These are phyloP conservation scores for Aspergillus awamori DNA, from an alignment of 2,329 filamentous ascomycete species.

Conservation along the genomic window DNA sequence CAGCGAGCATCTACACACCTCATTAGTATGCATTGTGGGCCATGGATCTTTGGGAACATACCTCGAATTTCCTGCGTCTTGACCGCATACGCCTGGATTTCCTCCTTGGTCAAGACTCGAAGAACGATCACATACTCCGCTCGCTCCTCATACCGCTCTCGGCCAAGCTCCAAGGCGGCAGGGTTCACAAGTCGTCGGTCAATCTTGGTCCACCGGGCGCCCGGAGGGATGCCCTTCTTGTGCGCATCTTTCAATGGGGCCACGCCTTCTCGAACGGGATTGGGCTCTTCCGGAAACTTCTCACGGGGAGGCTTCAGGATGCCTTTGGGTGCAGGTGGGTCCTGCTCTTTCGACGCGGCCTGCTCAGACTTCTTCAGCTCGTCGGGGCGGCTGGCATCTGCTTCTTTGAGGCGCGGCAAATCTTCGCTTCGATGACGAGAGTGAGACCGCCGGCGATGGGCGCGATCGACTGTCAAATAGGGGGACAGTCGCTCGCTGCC, in stretches of 20 bases:
- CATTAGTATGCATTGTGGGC: slow-evolving; percentile 16
- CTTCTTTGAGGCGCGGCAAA: slow-evolving; percentile 15
- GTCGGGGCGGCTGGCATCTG: slow-evolving; percentile 25
- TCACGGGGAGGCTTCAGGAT: slow-evolving; percentile 82
- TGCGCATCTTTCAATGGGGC: slow-evolving; percentile 89
- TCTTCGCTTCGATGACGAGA: slow-evolving; percentile 28
- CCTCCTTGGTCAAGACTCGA: slow-evolving; percentile 80
- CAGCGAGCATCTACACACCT: slow-evolving; percentile 38
- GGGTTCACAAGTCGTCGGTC: slow-evolving; percentile 86
- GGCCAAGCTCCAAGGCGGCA: slow-evolving; percentile 79
- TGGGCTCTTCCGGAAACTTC: slow-evolving; percentile 83
- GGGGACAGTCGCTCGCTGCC: slow-evolving; percentile 22
- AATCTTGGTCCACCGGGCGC: slow-evolving; percentile 92
- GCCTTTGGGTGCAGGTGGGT: slow-evolving; percentile 67
- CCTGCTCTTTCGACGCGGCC: slow-evolving; percentile 55
- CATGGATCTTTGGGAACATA: slow-evolving; percentile 45
- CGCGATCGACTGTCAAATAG: slow-evolving; percentile 26
- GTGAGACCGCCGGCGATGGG: slow-evolving; percentile 27
- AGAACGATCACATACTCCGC: slow-evolving; percentile 92
- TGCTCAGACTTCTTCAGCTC: slow-evolving; percentile 31
- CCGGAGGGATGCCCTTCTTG: slow-evolving; percentile 70
- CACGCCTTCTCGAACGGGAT: slow-evolving; percentile 83
- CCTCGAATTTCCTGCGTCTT: slow-evolving; percentile 81
- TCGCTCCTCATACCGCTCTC: slow-evolving; percentile 89
- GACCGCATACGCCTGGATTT: slow-evolving; percentile 84